Percentiles rank a stretch among this genome's conserved stretches.
Evolutionary conservation across 2,329 filamentous ascomycete species (phyloP).

Genomic region (Colletotrichum musicola): DNA sequence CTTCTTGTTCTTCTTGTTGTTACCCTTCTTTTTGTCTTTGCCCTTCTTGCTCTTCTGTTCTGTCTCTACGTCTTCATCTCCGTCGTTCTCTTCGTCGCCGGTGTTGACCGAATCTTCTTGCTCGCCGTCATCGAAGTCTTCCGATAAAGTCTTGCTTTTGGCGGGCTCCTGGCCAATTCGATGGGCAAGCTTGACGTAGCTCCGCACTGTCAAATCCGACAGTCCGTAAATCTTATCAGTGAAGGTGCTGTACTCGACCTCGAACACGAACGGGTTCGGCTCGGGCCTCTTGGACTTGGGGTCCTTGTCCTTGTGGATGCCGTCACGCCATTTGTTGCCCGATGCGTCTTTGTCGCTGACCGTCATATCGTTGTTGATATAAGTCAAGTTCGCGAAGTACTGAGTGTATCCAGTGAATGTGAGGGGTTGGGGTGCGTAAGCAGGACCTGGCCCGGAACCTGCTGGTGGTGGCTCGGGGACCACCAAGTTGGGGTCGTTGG

Average conservation of each 20-base stretch:
- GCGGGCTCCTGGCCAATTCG: constrained; percentile 72
- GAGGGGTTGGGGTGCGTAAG: constrained; percentile 87
- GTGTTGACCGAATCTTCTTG: constrained; percentile 43
- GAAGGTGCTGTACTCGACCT: constrained; percentile 89
- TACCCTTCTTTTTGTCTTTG: constrained; percentile 50
- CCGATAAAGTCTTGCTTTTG: constrained; percentile 40
- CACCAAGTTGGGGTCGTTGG: constrained; percentile 70
- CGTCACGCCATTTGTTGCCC: constrained; percentile 69
- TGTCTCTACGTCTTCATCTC: constrained; percentile 49
- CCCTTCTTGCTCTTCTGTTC: constrained; percentile 60
- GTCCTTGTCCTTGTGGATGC: constrained; percentile 72
- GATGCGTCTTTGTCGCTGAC: constrained; percentile 48
- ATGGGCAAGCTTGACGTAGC: constrained; percentile 82
- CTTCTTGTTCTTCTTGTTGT: constrained; percentile 63
- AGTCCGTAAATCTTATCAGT: constrained; percentile 81
- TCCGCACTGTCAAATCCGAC: constrained; percentile 86
- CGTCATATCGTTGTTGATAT: constrained; percentile 80
- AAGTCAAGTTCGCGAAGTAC: constrained; percentile 94
- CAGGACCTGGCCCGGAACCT: constrained; percentile 82
- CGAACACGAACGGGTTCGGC: constrained; percentile 76
- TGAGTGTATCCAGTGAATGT: constrained; percentile 86
- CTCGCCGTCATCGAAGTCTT: constrained; percentile 42
- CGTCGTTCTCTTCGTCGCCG: constrained; percentile 45
- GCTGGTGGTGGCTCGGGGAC: constrained; percentile 81
- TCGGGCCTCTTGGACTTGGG: constrained; percentile 65